phyloP scores from a whole-genome alignment of 768 basidiomycete genomes.

The Paxillus involutus region DNA sequence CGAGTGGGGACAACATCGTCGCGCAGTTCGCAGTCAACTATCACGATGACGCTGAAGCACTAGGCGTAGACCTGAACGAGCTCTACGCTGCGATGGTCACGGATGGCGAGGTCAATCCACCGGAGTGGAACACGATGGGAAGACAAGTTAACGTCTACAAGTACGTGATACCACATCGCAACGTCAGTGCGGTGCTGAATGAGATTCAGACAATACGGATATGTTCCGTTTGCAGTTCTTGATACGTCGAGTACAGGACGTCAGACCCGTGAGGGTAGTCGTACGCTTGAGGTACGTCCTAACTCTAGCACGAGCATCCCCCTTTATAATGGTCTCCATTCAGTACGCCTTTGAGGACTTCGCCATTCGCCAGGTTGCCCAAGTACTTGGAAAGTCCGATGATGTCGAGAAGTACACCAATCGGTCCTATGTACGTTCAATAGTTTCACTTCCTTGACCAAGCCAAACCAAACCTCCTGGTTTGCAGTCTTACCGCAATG shows the following conservation, averaged over 20 bases:
- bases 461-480: slow-evolving; percentile 41
- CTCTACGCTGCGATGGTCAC: slow-evolving; percentile 60
- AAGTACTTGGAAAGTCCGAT: slow-evolving; percentile 55
- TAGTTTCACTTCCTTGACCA: background rate
- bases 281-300: slow-evolving; percentile 57
- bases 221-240: slow-evolving; percentile 63
- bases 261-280: slow-evolving; percentile 67
- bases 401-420: slow-evolving; percentile 59
- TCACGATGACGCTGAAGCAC: slow-evolving; percentile 58
- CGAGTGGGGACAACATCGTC: slow-evolving; percentile 65
- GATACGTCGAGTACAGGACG: slow-evolving; percentile 62
- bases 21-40: slow-evolving; percentile 69
- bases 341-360: slow-evolving; percentile 77
- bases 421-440: slow-evolving; percentile 54
- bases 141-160: slow-evolving; percentile 69
- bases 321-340: background rate
- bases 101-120: slow-evolving; percentile 64
- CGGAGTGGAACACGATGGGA: slow-evolving; percentile 68
- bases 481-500: slow-evolving; percentile 17
- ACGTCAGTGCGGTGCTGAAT: background rate
- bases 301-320: too few species aligned
- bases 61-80: slow-evolving; percentile 63
- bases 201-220: slow-evolving; percentile 53
- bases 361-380: slow-evolving; percentile 66
- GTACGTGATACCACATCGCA: slow-evolving; percentile 32